These are phyloP conservation scores for Fusarium proliferatum DNA, from an alignment of 2,329 filamentous ascomycete genomes.

Conservation along the genomic window DNA sequence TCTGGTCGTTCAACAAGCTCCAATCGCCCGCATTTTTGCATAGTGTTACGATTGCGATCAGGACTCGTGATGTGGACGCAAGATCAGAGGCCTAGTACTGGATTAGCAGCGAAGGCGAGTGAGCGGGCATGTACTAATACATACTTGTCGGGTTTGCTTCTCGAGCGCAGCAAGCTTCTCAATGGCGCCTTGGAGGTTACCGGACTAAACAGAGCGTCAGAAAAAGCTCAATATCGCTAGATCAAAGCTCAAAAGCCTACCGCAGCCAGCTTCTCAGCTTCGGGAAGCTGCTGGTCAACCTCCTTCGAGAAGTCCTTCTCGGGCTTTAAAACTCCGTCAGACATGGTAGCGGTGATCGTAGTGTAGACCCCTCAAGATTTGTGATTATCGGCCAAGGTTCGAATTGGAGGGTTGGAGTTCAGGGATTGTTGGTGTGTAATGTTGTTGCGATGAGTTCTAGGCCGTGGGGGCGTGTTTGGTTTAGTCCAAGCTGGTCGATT, in stretches of 20 bases:
- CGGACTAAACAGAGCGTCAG: slow-evolving; percentile 56
- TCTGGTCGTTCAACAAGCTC: slow-evolving; percentile 95
- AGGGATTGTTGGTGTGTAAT: slow-evolving; percentile 23
- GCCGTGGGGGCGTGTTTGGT: slow-evolving; percentile 42
- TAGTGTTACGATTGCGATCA: slow-evolving; percentile 90
- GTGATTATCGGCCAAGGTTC: not conserved
- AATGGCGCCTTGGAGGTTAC: slow-evolving; percentile 85
- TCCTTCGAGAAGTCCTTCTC: slow-evolving; percentile 99
- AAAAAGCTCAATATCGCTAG: not conserved
- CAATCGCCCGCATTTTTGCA: slow-evolving; percentile 94
- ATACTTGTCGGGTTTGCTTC: slow-evolving; percentile 96
- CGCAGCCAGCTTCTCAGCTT: slow-evolving; percentile 90
- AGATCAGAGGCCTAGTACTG: slow-evolving; percentile 86
- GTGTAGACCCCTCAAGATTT: slow-evolving; percentile 11
- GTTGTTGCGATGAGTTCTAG: slow-evolving; percentile 36
- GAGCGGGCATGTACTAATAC: slow-evolving; percentile 42
- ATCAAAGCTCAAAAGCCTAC: slow-evolving; percentile 62
- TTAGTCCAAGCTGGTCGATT: slow-evolving; percentile 43
- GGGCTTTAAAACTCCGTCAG: slow-evolving; percentile 85
- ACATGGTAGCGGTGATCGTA: slow-evolving; percentile 66
- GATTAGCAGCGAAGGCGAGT: slow-evolving; percentile 27
- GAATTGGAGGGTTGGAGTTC: not conserved
- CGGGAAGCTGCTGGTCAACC: slow-evolving; percentile 89
- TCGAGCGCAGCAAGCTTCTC: slow-evolving; percentile 93
- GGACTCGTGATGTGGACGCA: slow-evolving; percentile 88